Percentiles rank a stretch among this genome's conserved stretches.
phyloP scores from a whole-genome alignment of 208 protist species.

The Trypanosoma boissoni region DNA sequence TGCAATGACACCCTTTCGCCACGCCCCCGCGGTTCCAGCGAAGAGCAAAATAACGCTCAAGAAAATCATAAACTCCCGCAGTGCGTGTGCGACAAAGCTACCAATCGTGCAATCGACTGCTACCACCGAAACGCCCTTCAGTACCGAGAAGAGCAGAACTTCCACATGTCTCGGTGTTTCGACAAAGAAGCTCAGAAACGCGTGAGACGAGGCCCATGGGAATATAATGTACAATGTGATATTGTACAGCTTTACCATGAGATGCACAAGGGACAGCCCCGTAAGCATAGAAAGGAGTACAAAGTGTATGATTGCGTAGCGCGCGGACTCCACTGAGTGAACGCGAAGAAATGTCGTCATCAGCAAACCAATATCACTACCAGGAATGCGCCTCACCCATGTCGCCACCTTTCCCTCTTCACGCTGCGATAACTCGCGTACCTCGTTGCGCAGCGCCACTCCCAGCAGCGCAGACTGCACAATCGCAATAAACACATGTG shows the following conservation, averaged over 20 bases:
- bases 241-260: constrained; percentile 61
- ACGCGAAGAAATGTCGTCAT: constrained; percentile 43
- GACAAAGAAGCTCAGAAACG: constrained; percentile 63
- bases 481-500: constrained; percentile 48
- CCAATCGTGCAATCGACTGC: constrained; percentile 65
- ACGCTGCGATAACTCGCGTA: too few relatives aligned
- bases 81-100: constrained; percentile 46
- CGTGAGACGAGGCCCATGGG: constrained; percentile 65
- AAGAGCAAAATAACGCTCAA: constrained; percentile 29
- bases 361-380: constrained; percentile 29
- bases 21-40: constrained; percentile 31
- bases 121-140: constrained; percentile 30
- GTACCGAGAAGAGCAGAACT: constrained; percentile 28
- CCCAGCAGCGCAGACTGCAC: constrained; percentile 65
- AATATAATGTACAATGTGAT: constrained; percentile 54
- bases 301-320: constrained; percentile 58
- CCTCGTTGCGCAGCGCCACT: constrained; percentile 65
- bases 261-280: constrained; percentile 65
- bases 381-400: constrained; percentile 27
- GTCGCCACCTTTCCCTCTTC: constrained; percentile 15
- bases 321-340: constrained; percentile 37
- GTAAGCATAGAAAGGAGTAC: constrained; percentile 42
- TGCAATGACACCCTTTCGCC: constrained; percentile 21
- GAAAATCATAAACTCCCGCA: constrained; percentile 53
- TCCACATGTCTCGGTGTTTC: constrained; percentile 16